Conservation (phyloP, 1,284 basidiomycete genomes). For the Trichosporon inkin region DNA sequence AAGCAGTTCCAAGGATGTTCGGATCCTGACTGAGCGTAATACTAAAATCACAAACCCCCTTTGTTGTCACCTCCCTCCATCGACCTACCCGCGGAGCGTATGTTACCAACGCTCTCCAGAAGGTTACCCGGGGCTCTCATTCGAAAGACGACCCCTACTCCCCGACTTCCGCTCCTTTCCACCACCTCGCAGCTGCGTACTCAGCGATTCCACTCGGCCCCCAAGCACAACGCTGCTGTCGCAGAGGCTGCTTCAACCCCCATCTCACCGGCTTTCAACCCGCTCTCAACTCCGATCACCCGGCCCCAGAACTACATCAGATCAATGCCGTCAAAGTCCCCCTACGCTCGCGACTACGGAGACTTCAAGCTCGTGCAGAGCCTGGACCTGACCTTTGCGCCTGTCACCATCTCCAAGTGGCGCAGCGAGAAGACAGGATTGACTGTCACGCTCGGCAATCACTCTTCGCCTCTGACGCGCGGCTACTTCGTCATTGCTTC, state of each 20-base stretch:
- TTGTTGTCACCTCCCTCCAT: not conserved
- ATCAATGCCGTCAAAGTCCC: conserved; percentile 14
- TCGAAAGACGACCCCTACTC: conserved; percentile 5
- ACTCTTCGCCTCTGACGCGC: conserved; percentile 69
- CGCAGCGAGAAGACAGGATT: conserved; percentile 50
- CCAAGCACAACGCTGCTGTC: not conserved
- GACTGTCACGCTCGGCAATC: conserved; percentile 58
- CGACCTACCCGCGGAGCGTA: conserved; percentile 1
- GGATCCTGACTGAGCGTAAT: not conserved
- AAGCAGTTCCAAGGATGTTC: not conserved
- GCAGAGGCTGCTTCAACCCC: not conserved
- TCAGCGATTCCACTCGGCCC: not conserved
- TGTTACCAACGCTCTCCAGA: conserved; percentile 12
- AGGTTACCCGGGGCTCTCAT: conserved; percentile 11
- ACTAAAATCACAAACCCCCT: not conserved
- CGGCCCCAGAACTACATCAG: not conserved
- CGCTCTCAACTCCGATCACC: not conserved
- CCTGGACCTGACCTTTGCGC: conserved; percentile 47
- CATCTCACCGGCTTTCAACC: not conserved
- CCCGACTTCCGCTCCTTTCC: not conserved
- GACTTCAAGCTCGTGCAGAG: conserved; percentile 45
- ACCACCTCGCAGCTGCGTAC: not conserved
- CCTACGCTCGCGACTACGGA: conserved; percentile 33
- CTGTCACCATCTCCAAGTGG: conserved; percentile 48
- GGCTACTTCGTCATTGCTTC: conserved; percentile 89